Conservation (phyloP, 2,329 filamentous ascomycete species). For the Cercospora sp. region DNA sequence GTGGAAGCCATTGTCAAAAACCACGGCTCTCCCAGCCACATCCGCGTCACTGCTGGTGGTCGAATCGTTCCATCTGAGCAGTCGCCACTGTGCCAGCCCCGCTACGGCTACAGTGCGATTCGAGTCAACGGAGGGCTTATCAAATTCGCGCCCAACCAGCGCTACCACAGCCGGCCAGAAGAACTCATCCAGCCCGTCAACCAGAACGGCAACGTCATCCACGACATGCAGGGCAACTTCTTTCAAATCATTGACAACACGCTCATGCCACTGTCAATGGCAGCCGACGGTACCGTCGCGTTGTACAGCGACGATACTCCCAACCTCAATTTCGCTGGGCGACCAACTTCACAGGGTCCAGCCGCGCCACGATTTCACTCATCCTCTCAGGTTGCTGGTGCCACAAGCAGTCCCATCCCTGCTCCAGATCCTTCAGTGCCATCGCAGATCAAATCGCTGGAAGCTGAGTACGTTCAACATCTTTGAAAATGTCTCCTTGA, state of each 20-base stretch:
- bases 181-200: conserved; percentile 32
- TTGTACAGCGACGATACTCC: conserved; percentile 41
- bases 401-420: neutral
- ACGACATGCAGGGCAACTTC: conserved; percentile 39
- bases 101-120: conserved; percentile 42
- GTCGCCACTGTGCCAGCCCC: conserved; percentile 42
- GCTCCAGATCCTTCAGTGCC: conserved; percentile 31
- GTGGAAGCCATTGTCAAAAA: conserved; percentile 53
- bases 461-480: conserved; percentile 37
- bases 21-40: conserved; percentile 53
- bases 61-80: conserved; percentile 52
- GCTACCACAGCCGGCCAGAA: conserved; percentile 27
- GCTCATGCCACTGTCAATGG: conserved; percentile 36
- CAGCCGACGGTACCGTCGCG: conserved; percentile 37
- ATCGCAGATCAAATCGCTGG: conserved; percentile 39
- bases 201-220: conserved; percentile 41
- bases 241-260: conserved; percentile 42
- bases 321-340: conserved; percentile 36
- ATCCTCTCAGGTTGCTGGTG: neutral
- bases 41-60: conserved; percentile 55
- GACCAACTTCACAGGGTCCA: neutral
- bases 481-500: neutral
- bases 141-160: conserved; percentile 41
- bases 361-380: neutral
- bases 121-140: conserved; percentile 41